Base-by-base conservation (phyloP, 192 early-diverging fungal genomes). In the Borealophlyctis nickersoniae region DNA sequence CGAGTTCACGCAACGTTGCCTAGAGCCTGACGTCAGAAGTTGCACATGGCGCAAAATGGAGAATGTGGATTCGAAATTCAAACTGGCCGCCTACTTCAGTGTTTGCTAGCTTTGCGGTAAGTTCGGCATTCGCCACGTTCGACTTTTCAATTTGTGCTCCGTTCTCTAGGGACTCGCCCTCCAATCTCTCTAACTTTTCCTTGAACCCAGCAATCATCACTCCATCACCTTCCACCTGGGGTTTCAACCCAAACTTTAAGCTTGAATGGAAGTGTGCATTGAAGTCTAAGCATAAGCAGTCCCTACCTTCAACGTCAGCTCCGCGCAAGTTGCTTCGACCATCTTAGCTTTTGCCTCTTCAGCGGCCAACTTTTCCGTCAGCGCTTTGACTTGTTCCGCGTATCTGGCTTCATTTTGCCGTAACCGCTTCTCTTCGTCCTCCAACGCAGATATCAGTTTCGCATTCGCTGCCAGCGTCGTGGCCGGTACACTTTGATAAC, bases 401-500 rank as follows among this genome's bases (percentile, higher is more conserved):
- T 76, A 76, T 54, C 49, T 14, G 24, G 32, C 36, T 49, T 76
- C 73, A 31, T 73, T 73, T 1, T 61, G 63, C 3, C 36, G 36
- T 34, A 69, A 39, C 0, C 63, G 60, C 7, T 67, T 23, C 39
- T 74, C 72, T 57, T 80, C 78, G 2, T 29, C 36, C 58, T 80
- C 72, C 30, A 79, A 51, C 22, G 73, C 74, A 5, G 33, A 22
- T 33, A 79, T 62, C 24, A 78, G 33, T 27, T 60, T 72, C n/a
- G 48, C 28, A 62, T 71, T 75, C 22, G 59, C 65, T 19, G 65
- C 57, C 22, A 36, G 45, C 2, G 50, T 52, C 26, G 39, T 31
- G 59, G 29, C 19, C 4, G 22, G 19, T n/a, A 54, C 33, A n/a
- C n/a, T n/a, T 29, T 2, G 52, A n/a, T n/a, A n/a, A n/a, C n/a